Evolutionary conservation across 306 rosid genomes (phyloP).

Genomic region (Neltuma alba): DNA sequence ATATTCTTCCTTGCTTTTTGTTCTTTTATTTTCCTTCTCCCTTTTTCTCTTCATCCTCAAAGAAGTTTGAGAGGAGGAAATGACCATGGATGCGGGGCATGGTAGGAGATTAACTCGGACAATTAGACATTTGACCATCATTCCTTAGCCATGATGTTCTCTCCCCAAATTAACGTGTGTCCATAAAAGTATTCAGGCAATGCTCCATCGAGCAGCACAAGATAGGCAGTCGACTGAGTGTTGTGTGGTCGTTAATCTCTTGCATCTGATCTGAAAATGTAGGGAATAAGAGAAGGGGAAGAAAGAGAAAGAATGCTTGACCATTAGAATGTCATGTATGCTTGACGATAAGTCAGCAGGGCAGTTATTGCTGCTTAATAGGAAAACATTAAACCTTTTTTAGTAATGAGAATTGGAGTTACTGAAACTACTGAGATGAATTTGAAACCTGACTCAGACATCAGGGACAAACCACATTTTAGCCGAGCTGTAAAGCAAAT

Average conservation of each 20-base stretch:
- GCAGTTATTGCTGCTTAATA: too few species aligned
- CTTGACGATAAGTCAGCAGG: not conserved
- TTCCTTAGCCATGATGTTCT: not conserved
- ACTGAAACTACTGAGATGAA: not conserved
- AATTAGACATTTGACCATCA: not conserved
- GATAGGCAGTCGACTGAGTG: not conserved
- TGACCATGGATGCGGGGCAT: not conserved
- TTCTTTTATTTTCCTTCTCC: not conserved
- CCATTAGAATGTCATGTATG: not conserved
- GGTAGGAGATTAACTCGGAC: not conserved
- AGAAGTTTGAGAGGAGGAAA: not conserved
- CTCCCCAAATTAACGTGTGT: not conserved
- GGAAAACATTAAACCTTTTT: too few species aligned
- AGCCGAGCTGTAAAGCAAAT: not conserved
- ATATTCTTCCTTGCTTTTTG: not conserved
- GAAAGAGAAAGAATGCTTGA: too few species aligned
- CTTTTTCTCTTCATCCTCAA: not conserved
- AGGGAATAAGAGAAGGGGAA: not conserved
- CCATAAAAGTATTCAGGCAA: not conserved
- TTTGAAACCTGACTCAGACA: not conserved
- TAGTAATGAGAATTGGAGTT: too few species aligned
- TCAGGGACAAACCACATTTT: too few species aligned
- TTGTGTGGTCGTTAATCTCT: not conserved
- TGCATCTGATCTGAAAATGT: not conserved
- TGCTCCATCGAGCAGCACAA: not conserved